Evolutionary conservation across 2,329 filamentous ascomycete genomes (phyloP), one percentile per base, ranked within the genome.

Genomic region (Fusarium scirpi): DNA sequence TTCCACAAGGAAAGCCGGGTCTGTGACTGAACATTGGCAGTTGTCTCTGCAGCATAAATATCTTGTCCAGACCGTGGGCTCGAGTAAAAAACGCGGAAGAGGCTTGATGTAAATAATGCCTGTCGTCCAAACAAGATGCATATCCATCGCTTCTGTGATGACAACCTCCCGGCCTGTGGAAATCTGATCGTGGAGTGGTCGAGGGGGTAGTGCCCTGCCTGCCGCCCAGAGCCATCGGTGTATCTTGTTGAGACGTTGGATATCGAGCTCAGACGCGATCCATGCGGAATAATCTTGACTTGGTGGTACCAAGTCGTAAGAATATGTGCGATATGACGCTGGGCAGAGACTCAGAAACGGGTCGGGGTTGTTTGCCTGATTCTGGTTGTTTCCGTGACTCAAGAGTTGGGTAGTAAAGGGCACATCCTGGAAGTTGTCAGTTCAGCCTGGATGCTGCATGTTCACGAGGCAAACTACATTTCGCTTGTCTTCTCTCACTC

Each of bases 391-490:
- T 27, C 10, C 5, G 2, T 40, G 13, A 2, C 13, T n/a, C 9
- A 40, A 11, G 5, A 52, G 48, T 16, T 27, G 32, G n/a, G 15
- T 41, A 10, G 18, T 27, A 18, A 27, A 52, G 0, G 48, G 30
- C 2, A 12, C 11, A 15, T 4, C 9, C 30, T 12, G 3, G 3
- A 38, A 4, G 2, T 7, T 15, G 8, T 38, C 2, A 38, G 8
- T 9, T 22, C 13, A 25, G 6, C 3, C 8, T 25, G 4, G 6
- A 22, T 4, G 2, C 3, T 6, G 2, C 5, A 12, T n/a, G 5
- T 12, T 9, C 5, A n/a, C 8, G 2, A 2, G 22, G 6, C 12
- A 10, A 11, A n/a, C 3, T 51, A 34, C 32, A 32, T 41, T 10
- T 6, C 4, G 9, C 18, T 13, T 27, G 2, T 5, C 16, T 16